Conservation (phyloP, 495 filamentous ascomycete genomes). For the Aspergillus cavernicola region DNA sequence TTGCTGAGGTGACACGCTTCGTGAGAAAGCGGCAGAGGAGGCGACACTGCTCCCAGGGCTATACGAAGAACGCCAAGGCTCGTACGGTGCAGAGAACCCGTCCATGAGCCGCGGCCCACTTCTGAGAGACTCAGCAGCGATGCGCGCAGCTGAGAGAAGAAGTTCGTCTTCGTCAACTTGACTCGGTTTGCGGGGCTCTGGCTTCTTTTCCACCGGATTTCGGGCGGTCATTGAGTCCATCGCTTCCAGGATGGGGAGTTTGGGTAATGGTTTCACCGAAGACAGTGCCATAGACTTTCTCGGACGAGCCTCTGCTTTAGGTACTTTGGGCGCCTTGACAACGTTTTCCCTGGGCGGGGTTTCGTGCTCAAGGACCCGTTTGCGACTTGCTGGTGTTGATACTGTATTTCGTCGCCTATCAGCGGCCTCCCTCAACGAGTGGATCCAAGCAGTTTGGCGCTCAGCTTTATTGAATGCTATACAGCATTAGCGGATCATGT, state of each 20-base stretch:
- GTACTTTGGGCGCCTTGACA: constrained; percentile 26
- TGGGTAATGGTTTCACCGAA: constrained; percentile 34
- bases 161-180: constrained; percentile 44
- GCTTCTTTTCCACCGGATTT: constrained; percentile 22
- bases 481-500: background rate
- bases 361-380: constrained; percentile 22
- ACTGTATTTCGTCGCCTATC: constrained; percentile 17
- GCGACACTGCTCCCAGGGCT: constrained; percentile 28
- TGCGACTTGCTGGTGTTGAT: constrained; percentile 18
- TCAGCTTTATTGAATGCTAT: constrained; percentile 1
- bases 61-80: constrained; percentile 23
- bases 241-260: constrained; percentile 37
- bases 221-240: constrained; percentile 26
- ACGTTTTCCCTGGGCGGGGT: constrained; percentile 11
- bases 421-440: constrained; percentile 18
- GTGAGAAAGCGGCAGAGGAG: constrained; percentile 19
- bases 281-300: constrained; percentile 33
- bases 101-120: constrained; percentile 36
- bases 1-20: constrained; percentile 31
- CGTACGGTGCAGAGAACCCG: constrained; percentile 17
- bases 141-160: constrained; percentile 39
- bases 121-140: constrained; percentile 38
- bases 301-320: constrained; percentile 9
- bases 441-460: constrained; percentile 19
- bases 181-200: constrained; percentile 18